A percentile compares a stretch with the other conserved stretches of the same genome.
phyloP scores from a whole-genome alignment of 805 yeast species.

The Wickerhamiella kazuoi region DNA sequence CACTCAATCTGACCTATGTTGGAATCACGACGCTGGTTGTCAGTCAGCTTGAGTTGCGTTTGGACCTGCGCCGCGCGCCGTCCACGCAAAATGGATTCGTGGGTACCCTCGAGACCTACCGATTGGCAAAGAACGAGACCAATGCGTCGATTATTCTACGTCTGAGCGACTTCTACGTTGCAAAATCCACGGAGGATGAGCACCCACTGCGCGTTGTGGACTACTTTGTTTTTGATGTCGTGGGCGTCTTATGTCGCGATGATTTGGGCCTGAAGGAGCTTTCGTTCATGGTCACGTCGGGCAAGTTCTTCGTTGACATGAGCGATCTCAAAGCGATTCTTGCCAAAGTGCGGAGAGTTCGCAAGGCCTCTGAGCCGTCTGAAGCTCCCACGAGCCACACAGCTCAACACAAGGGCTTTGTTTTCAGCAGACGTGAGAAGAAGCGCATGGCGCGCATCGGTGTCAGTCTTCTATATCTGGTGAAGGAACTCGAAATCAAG shows the following conservation, averaged over 20 bases:
- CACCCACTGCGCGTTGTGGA: slow-evolving; percentile 20
- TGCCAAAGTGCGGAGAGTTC: slow-evolving; percentile 2
- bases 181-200: slow-evolving; percentile 16
- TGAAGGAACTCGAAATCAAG: slow-evolving; percentile 23
- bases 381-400: not conserved
- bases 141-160: slow-evolving; percentile 15
- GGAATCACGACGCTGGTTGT: slow-evolving; percentile 16
- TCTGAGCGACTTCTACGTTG: slow-evolving; percentile 18
- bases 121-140: slow-evolving; percentile 16
- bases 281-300: slow-evolving; percentile 16
- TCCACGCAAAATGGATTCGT: slow-evolving; percentile 14
- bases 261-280: slow-evolving; percentile 20
- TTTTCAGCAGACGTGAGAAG: slow-evolving; percentile 7
- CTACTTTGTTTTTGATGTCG: slow-evolving; percentile 14
- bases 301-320: slow-evolving; percentile 15
- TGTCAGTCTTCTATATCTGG: slow-evolving; percentile 18
- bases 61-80: slow-evolving; percentile 19
- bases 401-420: not conserved
- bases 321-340: slow-evolving; percentile 11
- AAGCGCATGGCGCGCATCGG: slow-evolving; percentile 15
- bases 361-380: not conserved
- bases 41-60: slow-evolving; percentile 15
- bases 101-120: slow-evolving; percentile 21
- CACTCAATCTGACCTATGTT: slow-evolving; percentile 15
- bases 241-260: slow-evolving; percentile 18